Percentiles rank a stretch among this genome's conserved stretches.
phyloP scores from a whole-genome alignment of 371 early-diverging fungal genomes.

The Mortierella sp. region DNA sequence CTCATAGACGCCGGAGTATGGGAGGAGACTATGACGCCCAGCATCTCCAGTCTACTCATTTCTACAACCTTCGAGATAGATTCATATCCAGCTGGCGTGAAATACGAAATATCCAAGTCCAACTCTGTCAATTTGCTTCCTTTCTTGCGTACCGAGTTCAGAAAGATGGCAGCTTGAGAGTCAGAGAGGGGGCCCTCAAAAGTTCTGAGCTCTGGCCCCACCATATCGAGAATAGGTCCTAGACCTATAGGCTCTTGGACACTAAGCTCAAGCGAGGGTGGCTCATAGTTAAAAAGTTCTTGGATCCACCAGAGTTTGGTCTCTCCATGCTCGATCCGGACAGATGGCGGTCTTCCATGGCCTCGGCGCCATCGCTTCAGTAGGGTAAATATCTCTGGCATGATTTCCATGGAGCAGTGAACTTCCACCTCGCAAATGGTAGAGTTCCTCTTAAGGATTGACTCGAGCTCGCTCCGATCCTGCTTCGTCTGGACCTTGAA shows the following conservation, averaged over 20 bases:
- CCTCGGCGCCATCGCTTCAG: neutral
- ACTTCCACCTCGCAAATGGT: slow-evolving; percentile 18
- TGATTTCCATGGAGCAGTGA: slow-evolving; percentile 7
- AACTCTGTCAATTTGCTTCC: neutral
- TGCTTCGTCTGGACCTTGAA: slow-evolving; percentile 9
- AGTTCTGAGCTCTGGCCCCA: neutral
- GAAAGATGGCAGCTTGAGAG: neutral
- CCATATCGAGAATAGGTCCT: slow-evolving; percentile 7
- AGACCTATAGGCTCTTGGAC: neutral
- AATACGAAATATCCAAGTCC: slow-evolving; percentile 9
- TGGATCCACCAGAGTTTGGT: slow-evolving; percentile 10
- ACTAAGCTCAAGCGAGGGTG: neutral
- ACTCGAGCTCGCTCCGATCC: slow-evolving; percentile 5
- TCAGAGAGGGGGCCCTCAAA: slow-evolving; percentile 5
- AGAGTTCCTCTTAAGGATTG: slow-evolving; percentile 20
- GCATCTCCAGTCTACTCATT: neutral
- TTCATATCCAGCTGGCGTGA: slow-evolving; percentile 2
- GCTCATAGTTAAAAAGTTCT: neutral
- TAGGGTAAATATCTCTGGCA: slow-evolving; percentile 13
- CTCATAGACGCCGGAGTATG: neutral
- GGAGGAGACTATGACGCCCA: neutral
- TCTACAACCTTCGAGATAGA: neutral
- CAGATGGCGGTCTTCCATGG: neutral
- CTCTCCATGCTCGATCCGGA: slow-evolving; percentile 2
- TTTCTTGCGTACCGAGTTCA: neutral